Base-by-base conservation (phyloP, 371 early-diverging fungal genomes). In the Zopfochytrium polystomum region DNA sequence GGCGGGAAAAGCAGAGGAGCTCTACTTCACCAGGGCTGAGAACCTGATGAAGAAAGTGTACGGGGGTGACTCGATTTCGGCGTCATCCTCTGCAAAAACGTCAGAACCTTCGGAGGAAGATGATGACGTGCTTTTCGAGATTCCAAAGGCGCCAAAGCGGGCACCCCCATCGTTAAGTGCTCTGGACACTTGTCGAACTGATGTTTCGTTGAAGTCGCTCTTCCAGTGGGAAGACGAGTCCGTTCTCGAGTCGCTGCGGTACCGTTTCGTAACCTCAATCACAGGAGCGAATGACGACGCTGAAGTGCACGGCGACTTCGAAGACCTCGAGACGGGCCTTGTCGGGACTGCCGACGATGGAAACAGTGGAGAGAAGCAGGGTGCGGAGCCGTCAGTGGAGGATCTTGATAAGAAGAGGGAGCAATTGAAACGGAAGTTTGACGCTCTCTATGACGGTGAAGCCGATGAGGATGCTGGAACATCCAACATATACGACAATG, bases 31-130 rank as follows among this genome's bases (percentile, higher is more conserved):
- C 54, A 84, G 84, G 34, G 80, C 88, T 25, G 52, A 66, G 22
- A 90, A 91, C 56, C 70, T 95, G 51, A 92, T 92, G 92, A 85
- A 89, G 26, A 71, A 91, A 0, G 89, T 96, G 27, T 96, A 96
- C 43, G 63, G 56, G 49, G 11, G 38, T 7, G 62, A 62, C 20
- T 13, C 15, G 33, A 45, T 51, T 29, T 23, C 52, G 34, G n/a
- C 63, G 81, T 85, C 33, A 67, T 9, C 31, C 25, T 82, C 35
- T 57, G 58, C 35, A 23, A 55, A 31, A 43, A 77, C 35, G 74
- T 75, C 30, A 66, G 68, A 13, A 5, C 11, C 60, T 2, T 68
- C 68, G 22, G 74, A 49, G 13, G 63, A 52, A 18, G 84, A 85
- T 23, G 86, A 85, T 2, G 86, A 75, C 30, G 81, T 80, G 45